A percentile compares a stretch with the other conserved stretches of the same genome.
phyloP scores from a whole-genome alignment of 495 filamentous ascomycete genomes.

The Saxispiralis lemnorum region DNA sequence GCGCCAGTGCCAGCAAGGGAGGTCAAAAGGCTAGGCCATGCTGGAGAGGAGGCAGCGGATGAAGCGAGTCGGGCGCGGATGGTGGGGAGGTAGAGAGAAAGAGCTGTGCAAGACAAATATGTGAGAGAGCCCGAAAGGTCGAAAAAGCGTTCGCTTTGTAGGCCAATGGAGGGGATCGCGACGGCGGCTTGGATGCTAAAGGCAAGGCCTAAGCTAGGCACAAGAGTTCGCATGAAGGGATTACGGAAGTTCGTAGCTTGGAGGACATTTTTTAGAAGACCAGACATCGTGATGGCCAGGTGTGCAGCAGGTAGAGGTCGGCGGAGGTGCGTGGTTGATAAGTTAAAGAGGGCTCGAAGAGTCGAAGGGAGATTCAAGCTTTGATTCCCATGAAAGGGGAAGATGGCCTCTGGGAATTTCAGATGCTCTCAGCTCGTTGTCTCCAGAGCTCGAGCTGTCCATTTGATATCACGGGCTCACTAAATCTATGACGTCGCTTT shows the following conservation, averaged over 20 bases:
- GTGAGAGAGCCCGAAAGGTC: constrained; percentile 46
- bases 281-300: constrained; percentile 6
- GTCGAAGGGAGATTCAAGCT: no score
- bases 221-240: constrained; percentile 40
- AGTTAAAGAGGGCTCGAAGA: no score
- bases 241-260: constrained; percentile 37
- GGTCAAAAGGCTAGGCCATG: constrained; percentile 30
- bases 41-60: constrained; percentile 25
- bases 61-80: constrained; percentile 33
- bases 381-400: no score
- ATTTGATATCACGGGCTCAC: no score
- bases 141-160: constrained; percentile 44
- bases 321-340: no score
- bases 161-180: constrained; percentile 39
- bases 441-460: no score
- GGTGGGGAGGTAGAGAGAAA: constrained; percentile 41
- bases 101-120: constrained; percentile 37
- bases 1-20: constrained; percentile 22
- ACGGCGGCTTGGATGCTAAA: constrained; percentile 37
- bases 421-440: no score
- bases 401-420: no score
- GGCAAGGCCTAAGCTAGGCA: constrained; percentile 39
- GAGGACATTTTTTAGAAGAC: constrained; percentile 32
- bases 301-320: no score
- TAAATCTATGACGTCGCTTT: no score